Base-by-base conservation (phyloP, 192 early-diverging fungal genomes). In the Mortierella antarctica region DNA sequence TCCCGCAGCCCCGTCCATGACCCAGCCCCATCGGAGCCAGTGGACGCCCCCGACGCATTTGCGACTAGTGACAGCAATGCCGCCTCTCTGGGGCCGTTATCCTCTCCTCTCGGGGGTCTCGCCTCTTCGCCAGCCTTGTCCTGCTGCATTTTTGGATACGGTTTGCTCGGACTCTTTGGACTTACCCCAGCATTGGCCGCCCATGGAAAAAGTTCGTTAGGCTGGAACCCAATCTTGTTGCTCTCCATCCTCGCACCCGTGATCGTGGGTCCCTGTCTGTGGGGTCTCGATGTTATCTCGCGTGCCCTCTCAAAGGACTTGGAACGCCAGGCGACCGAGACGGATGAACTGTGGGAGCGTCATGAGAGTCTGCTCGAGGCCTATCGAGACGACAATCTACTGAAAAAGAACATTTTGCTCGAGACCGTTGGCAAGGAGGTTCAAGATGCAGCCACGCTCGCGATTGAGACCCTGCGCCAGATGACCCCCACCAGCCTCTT, bases 401-500 rank as follows among this genome's bases (percentile, higher is more conserved):
- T 66, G 17, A 61, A 74, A 23, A 80, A 77, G 12, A 66, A 73
- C 17, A 62, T 82, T 2, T 76, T 85, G 48, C 39, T 86, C 8
- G 53, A 74, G 17, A 84, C 85, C 42, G 68, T 86, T 5, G 73
- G 82, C 7, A 74, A 79, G 40, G 87, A 88, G 58, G 71, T 88
- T 9, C 78, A 85, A 48, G 83, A 86, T 65, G 83, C 83, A 21
- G 85, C 87, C 0, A 64, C 83, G 6, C 74, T 88, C 64, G 80
- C 86, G 1, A 77, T 84, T 7, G 80, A 84, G 12, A 87, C 84
- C 8, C 54, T 90, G 12, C 82, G 87, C 39, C 86, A 88, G 52
- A 87, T 88, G 63, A 85, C 87, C 7, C 87, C 89, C 4, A 49
- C 65, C 0, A 67, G 66, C 54, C 65, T 88, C 9, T 67, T 90